Evolutionary conservation across 169 alveolate genomes (phyloP), one percentile per base, ranked within the genome.

Genomic region (Cryptosporidium canis): DNA sequence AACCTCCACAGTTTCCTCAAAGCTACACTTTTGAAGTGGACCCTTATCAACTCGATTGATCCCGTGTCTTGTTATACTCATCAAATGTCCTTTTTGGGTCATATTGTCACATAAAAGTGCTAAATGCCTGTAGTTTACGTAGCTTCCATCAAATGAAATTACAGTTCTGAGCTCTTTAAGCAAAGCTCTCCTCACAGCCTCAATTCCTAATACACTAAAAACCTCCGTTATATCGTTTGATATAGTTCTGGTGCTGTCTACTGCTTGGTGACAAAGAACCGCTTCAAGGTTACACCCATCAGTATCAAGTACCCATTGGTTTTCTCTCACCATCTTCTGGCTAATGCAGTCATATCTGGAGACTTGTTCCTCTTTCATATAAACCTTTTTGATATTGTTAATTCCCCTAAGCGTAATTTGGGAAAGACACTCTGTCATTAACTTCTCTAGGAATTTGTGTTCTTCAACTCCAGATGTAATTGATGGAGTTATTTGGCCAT

Each of bases 61-160:
- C 0, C 99, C 99, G 93, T 99, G 99, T 67, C 99, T 96, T 7
- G 99, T 98, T 63, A 98, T 98, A n/a, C 99, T 95, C 96, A 98
- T 98, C 35, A 99, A 91, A 83, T 95, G 94, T 44, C 99, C 99
- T 92, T 98, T 97, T 63, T 98, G 99, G 65, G 99, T 98, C 99
- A 99, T 99, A 66, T 97, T 96, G 92, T 99, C 99, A 90, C 99
- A 98, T 72, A 99, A 95, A 56, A 98, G 94, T 41, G 99, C 95
- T 72, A 99, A 90, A 92, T 98, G 99, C 12, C 99, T 93, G 93
- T 98, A 98, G 95, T 99, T 98, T 31, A 98, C 99, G 93, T 98
- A 98, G 18, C 98, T 96, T 84, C 98, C 98, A 93, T 97, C 98
- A 83, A 96, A 95, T 2, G 95, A 90, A 35, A 93, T 93, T 12